These are phyloP conservation scores for Apiotrichum brassicae DNA, from an alignment of 1,284 basidiomycete genomes.

Conservation along the genomic window DNA sequence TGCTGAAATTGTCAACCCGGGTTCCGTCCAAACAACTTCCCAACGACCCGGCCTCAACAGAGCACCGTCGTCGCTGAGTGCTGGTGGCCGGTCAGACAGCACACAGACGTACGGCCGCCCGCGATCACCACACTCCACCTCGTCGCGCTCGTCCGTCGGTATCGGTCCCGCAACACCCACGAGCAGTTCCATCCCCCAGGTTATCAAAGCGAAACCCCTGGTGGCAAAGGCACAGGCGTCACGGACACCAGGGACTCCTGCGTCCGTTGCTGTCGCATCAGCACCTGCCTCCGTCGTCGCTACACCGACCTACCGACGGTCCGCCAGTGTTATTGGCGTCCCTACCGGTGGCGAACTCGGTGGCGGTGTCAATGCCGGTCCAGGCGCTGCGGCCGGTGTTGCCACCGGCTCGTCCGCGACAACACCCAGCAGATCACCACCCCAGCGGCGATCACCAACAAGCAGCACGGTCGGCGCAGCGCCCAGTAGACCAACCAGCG, in stretches of 20 bases:
- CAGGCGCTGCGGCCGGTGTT: no score
- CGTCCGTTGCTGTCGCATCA: background rate
- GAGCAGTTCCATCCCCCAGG: background rate
- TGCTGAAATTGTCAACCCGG: conserved; percentile 9
- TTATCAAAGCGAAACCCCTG: background rate
- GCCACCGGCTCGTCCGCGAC: background rate
- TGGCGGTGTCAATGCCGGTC: no score
- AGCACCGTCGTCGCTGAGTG: conserved; percentile 3
- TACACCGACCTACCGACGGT: background rate
- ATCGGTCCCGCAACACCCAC: background rate
- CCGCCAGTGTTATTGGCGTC: background rate
- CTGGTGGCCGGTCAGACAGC: background rate
- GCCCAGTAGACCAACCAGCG: background rate
- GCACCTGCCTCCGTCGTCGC: background rate
- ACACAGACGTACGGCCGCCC: background rate
- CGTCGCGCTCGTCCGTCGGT: conserved; percentile 5
- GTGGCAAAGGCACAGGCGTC: conserved; percentile 1
- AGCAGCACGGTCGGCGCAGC: background rate
- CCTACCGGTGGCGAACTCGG: no score
- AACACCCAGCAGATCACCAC: background rate
- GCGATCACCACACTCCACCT: conserved; percentile 1
- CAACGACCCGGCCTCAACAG: conserved; percentile 1
- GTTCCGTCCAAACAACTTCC: no score
- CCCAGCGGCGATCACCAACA: background rate
- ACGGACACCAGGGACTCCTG: background rate